Percentiles rank a stretch among this genome's conserved stretches.
Conservation (phyloP, 2,329 filamentous ascomycete genomes). For the Aureobasidium subglaciale region DNA sequence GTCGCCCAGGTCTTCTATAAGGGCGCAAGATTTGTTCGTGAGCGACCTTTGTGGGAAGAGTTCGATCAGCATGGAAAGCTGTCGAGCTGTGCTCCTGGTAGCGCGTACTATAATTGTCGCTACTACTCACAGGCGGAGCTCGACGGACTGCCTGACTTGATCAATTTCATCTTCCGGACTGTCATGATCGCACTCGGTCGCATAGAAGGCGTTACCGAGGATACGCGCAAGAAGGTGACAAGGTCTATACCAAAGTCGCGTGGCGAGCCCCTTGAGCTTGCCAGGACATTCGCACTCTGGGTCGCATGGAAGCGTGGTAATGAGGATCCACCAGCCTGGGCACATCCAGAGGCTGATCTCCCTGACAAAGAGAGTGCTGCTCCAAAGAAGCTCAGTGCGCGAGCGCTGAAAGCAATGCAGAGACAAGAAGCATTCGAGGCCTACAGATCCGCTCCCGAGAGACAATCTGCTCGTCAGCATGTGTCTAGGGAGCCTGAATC, state of each 20-base stretch:
- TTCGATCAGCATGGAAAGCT: slow-evolving; percentile 46
- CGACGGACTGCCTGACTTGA: slow-evolving; percentile 52
- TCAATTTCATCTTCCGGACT: slow-evolving; percentile 55
- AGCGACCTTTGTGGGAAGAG: slow-evolving; percentile 52
- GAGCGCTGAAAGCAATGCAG: slow-evolving; percentile 50
- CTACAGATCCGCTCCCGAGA: slow-evolving; percentile 35
- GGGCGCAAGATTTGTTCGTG: slow-evolving; percentile 50
- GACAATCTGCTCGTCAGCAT: slow-evolving; percentile 37
- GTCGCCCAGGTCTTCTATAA: slow-evolving; percentile 49
- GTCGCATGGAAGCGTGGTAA: slow-evolving; percentile 62
- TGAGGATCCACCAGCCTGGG: slow-evolving; percentile 55
- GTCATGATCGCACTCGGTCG: slow-evolving; percentile 55
- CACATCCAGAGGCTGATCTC: slow-evolving; percentile 49
- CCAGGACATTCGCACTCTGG: slow-evolving; percentile 57
- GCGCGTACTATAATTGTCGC: slow-evolving; percentile 50
- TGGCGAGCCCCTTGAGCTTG: slow-evolving; percentile 54
- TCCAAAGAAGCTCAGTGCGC: slow-evolving; percentile 47
- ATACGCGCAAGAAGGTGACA: slow-evolving; percentile 53
- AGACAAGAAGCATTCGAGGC: slow-evolving; percentile 42
- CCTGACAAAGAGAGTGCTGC: slow-evolving; percentile 43
- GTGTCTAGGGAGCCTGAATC: slow-evolving; percentile 21
- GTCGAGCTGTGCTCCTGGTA: slow-evolving; percentile 41
- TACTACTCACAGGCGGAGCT: slow-evolving; percentile 59
- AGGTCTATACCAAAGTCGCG: slow-evolving; percentile 57
- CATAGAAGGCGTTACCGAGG: slow-evolving; percentile 53